Conservation (phyloP, 441 rosid species). For the Biscutella laevigata region DNA sequence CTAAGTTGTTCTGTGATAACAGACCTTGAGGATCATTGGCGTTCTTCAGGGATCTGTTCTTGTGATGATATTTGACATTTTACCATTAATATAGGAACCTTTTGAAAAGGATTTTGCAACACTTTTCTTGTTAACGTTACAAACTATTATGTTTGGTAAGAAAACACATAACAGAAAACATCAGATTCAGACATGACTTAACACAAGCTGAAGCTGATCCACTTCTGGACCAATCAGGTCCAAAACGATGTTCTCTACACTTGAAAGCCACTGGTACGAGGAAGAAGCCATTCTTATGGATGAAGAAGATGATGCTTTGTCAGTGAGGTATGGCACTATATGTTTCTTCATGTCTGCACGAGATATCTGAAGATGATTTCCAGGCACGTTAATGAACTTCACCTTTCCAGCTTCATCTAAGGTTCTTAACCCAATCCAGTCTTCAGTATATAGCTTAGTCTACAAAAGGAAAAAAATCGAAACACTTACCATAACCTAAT, state of each 20-base stretch:
- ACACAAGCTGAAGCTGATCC: slow-evolving; percentile 31
- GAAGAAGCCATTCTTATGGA: slow-evolving; percentile 15
- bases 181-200: slow-evolving; percentile 9
- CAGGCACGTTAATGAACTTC: slow-evolving; percentile 51
- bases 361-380: slow-evolving; percentile 47
- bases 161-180: slow-evolving; percentile 4
- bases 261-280: slow-evolving; percentile 32
- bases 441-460: too few species aligned
- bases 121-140: slow-evolving; percentile 1
- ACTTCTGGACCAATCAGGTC: slow-evolving; percentile 25
- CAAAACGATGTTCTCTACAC: slow-evolving; percentile 22
- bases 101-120: slow-evolving; percentile 7
- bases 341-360: slow-evolving; percentile 47
- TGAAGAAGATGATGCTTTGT: slow-evolving; percentile 28
- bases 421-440: too few species aligned
- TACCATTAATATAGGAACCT: slow-evolving; percentile 16
- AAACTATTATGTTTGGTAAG: slow-evolving; percentile 3
- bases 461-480: slow-evolving; percentile 27
- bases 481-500: neutral
- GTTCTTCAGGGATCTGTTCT: neutral
- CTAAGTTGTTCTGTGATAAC: too few species aligned
- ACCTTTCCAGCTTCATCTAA: slow-evolving; percentile 84
- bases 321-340: slow-evolving; percentile 56
- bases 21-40: too few species aligned
- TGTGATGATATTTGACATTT: slow-evolving; percentile 15